A percentile compares a stretch with the other conserved stretches of the same genome.
Conservation (phyloP, 805 yeast species). For the Candida palmyrensis region DNA sequence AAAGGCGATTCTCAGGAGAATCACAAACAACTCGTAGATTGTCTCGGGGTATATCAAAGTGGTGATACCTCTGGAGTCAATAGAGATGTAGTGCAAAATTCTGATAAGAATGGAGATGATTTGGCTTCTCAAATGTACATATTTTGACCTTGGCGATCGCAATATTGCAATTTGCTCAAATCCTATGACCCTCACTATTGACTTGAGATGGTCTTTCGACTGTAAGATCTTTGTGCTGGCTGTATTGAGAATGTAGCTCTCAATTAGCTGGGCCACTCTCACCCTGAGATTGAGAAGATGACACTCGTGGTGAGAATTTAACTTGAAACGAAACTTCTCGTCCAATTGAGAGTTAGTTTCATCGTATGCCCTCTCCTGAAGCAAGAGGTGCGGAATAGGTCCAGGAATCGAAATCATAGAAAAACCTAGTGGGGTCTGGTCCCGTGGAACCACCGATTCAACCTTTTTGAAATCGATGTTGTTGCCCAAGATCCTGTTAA, state of each 20-base stretch:
- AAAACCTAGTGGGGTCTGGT: constrained; percentile 16
- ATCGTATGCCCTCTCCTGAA: constrained; percentile 3
- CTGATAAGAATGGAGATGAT: constrained; percentile 38
- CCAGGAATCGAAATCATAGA: constrained; percentile 19
- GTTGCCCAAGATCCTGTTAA: constrained; percentile 51
- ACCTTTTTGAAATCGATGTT: constrained; percentile 39
- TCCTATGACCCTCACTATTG: constrained; percentile 39
- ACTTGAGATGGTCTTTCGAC: constrained; percentile 33
- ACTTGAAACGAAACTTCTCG: constrained; percentile 9
- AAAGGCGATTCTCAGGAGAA: constrained; percentile 49
- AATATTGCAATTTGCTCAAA: constrained; percentile 44
- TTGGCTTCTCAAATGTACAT: constrained; percentile 30
- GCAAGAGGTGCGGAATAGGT: constrained; percentile 21
- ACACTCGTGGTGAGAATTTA: constrained; percentile 34
- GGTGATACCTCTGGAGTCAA: constrained; percentile 25
- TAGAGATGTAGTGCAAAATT: constrained; percentile 33
- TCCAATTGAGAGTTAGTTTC: background rate
- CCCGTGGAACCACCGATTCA: constrained; percentile 36
- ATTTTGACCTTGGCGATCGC: constrained; percentile 40
- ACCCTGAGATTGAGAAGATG: constrained; percentile 41
- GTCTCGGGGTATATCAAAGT: constrained; percentile 36
- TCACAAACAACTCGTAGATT: constrained; percentile 43
- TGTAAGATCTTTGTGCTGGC: constrained; percentile 21
- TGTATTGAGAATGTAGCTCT: constrained; percentile 32
- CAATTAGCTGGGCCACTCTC: constrained; percentile 45